Percentiles rank a stretch among this genome's conserved stretches.
These are phyloP conservation scores for Coniochaeta sp. DNA, from an alignment of 2,329 filamentous ascomycete species.

Conservation along the genomic window DNA sequence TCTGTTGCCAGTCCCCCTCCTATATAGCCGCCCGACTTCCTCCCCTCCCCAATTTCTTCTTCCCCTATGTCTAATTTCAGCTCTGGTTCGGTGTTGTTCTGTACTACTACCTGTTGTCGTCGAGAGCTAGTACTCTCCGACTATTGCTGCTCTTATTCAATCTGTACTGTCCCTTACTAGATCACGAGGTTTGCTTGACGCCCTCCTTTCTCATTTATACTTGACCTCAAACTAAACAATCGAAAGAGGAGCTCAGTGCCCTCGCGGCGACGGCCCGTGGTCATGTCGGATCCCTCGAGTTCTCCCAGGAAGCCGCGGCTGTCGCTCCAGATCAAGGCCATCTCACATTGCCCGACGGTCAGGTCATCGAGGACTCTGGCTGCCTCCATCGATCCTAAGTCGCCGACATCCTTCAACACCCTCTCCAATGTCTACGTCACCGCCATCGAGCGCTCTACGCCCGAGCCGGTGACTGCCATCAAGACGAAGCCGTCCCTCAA, in stretches of 20 bases:
- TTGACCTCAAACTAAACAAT: no score
- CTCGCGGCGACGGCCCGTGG: conserved; percentile 2
- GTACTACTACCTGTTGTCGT: background rate
- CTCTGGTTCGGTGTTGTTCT: background rate
- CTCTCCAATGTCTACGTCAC: conserved; percentile 59
- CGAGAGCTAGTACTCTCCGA: background rate
- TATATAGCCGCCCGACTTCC: conserved; percentile 19
- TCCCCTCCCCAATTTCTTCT: conserved; percentile 2
- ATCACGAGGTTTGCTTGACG: background rate
- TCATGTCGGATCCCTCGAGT: conserved; percentile 19
- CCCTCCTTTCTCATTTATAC: background rate
- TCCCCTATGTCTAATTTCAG: background rate
- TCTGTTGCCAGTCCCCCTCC: conserved; percentile 1
- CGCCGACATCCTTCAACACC: conserved; percentile 59
- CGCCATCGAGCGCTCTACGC: conserved; percentile 52
- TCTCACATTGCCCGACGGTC: conserved; percentile 26
- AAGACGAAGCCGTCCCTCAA: conserved; percentile 32
- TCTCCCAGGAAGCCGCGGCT: conserved; percentile 46
- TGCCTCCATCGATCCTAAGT: conserved; percentile 45
- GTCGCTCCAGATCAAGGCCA: conserved; percentile 38
- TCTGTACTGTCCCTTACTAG: background rate
- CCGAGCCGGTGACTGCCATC: conserved; percentile 38
- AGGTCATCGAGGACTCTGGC: conserved; percentile 35
- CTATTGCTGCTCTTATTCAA: background rate
- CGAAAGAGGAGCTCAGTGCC: no score